These are phyloP conservation scores for Leccinum solheimii DNA, from an alignment of 1,284 basidiomycete genomes.

Conservation along the genomic window DNA sequence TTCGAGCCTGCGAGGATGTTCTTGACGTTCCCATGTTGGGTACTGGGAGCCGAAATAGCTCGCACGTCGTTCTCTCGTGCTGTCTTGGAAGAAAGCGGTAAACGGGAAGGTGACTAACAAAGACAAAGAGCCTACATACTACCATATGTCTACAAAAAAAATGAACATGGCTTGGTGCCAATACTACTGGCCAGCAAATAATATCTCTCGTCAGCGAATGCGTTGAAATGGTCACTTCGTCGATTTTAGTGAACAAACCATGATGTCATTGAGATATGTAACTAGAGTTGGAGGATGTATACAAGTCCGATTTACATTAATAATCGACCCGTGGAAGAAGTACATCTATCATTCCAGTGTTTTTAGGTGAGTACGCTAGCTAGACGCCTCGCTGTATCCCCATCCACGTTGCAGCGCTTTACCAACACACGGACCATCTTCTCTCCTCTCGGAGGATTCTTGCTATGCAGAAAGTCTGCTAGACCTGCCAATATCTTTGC, in stretches of 20 bases:
- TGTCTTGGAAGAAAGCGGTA: constrained; percentile 38
- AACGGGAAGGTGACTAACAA: constrained; percentile 41
- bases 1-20: constrained; percentile 35
- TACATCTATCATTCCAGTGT: neutral
- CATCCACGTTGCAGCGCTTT: constrained; percentile 32
- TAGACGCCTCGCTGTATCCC: constrained; percentile 29
- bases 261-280: neutral
- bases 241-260: neutral
- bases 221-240: neutral
- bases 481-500: constrained; percentile 26
- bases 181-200: neutral
- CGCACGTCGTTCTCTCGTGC: constrained; percentile 39
- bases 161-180: no score
- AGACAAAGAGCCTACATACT: no score
- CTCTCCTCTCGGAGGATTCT: constrained; percentile 27
- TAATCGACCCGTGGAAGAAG: neutral
- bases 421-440: constrained; percentile 26
- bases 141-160: no score
- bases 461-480: constrained; percentile 20
- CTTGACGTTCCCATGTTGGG: constrained; percentile 42
- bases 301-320: neutral
- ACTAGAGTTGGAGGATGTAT: neutral
- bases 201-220: neutral
- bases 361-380: constrained; percentile 11
- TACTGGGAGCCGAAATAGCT: constrained; percentile 37